Conservation (phyloP, 208 protist species). For the Wallacemonas sp. region DNA sequence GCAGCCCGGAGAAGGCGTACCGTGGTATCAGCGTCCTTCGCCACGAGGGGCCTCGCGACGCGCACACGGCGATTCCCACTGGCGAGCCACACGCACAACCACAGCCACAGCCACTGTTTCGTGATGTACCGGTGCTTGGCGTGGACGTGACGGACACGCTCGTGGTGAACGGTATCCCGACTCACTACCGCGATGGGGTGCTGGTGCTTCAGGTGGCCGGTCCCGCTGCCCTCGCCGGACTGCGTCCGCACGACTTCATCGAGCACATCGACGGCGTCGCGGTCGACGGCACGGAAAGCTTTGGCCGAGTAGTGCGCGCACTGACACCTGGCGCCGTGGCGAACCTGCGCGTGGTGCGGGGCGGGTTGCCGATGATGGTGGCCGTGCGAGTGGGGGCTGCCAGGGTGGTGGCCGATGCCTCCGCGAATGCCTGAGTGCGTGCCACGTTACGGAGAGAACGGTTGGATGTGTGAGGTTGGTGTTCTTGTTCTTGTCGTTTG, state of each 20-base stretch:
- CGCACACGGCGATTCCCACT: background rate
- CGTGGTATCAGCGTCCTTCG: constrained; percentile 8
- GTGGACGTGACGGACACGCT: constrained; percentile 61
- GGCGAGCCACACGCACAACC: background rate
- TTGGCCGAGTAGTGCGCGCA: constrained; percentile 40
- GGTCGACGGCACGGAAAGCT: constrained; percentile 31
- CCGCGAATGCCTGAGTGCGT: background rate
- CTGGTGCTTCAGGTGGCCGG: constrained; percentile 62
- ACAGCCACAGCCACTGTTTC: background rate
- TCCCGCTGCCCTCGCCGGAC: constrained; percentile 45
- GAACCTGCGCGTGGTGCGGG: constrained; percentile 43
- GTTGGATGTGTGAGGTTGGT: too few species aligned
- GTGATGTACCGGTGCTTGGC: constrained; percentile 37
- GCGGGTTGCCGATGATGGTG: constrained; percentile 32
- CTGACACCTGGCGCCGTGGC: constrained; percentile 29
- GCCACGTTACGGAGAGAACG: too few species aligned
- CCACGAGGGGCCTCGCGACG: background rate
- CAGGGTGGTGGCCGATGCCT: background rate
- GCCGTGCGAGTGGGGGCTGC: constrained; percentile 20
- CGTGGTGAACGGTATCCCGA: constrained; percentile 49
- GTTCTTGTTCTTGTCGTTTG: too few species aligned
- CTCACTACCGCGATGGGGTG: constrained; percentile 53
- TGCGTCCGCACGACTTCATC: constrained; percentile 61
- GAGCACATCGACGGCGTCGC: constrained; percentile 37
- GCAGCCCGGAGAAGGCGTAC: background rate